A percentile compares a stretch with the other conserved stretches of the same genome.
Conservation (phyloP, 208 protist genomes). For the Angomonas desouzai region DNA sequence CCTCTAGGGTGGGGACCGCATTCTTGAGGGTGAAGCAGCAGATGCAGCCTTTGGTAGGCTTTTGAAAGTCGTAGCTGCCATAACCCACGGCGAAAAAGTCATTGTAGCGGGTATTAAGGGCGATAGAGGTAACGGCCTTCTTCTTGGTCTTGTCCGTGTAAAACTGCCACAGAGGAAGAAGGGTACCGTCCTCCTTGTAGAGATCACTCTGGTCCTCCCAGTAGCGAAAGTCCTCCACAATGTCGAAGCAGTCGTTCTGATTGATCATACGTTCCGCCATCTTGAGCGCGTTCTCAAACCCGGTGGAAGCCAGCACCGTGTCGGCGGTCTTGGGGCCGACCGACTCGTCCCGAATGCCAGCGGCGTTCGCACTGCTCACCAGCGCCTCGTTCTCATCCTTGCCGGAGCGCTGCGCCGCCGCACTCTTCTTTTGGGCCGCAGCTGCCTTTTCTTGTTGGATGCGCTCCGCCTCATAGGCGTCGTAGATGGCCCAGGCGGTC, state of each 20-base stretch:
- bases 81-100: slow-evolving; percentile 97
- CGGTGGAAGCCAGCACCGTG: slow-evolving; percentile 57
- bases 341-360: slow-evolving; percentile 19
- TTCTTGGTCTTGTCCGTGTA: slow-evolving; percentile 79
- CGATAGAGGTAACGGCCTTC: slow-evolving; percentile 91
- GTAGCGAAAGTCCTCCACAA: slow-evolving; percentile 97
- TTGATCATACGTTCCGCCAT: slow-evolving; percentile 98
- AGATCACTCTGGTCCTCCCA: slow-evolving; percentile 95
- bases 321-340: slow-evolving; percentile 30
- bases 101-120: slow-evolving; percentile 93
- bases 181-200: slow-evolving; percentile 92
- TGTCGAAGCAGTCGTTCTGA: slow-evolving; percentile 96
- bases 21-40: slow-evolving; percentile 98
- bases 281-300: slow-evolving; percentile 68
- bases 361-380: slow-evolving; percentile 20
- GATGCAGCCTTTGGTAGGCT: slow-evolving; percentile 91
- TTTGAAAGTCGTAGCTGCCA: slow-evolving; percentile 97
- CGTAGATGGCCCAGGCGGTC: slow-evolving; percentile 95
- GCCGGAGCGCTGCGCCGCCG: slow-evolving; percentile 48
- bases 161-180: slow-evolving; percentile 97
- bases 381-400: slow-evolving; percentile 70
- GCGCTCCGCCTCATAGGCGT: slow-evolving; percentile 93
- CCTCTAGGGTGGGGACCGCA: slow-evolving; percentile 63
- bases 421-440: slow-evolving; percentile 59
- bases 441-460: slow-evolving; percentile 75